Percentiles rank a stretch among this genome's conserved stretches.
Evolutionary conservation across 2,329 filamentous ascomycete species (phyloP).

Genomic region (Periconia sp.): DNA sequence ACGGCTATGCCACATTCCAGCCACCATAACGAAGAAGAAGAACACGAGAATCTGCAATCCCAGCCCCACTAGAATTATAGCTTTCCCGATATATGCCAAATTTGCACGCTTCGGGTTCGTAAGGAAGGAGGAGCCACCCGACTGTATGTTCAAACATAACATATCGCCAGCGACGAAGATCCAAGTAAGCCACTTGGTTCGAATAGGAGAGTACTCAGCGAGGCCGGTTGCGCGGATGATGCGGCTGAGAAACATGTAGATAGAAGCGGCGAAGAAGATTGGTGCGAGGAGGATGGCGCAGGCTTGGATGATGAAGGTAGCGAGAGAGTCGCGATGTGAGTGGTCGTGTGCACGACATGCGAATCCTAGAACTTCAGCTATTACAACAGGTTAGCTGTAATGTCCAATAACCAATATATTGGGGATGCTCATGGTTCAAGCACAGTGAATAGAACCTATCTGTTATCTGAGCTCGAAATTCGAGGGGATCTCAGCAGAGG

Average conservation of each 20-base stretch:
- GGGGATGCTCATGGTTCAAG: too few species aligned
- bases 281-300: constrained; percentile 48
- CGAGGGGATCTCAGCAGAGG: too few species aligned
- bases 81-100: constrained; percentile 41
- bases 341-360: constrained; percentile 24
- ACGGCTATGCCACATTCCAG: constrained; percentile 17
- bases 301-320: constrained; percentile 45
- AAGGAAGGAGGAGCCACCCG: constrained; percentile 45
- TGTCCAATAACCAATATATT: too few species aligned
- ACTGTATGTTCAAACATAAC: constrained; percentile 57
- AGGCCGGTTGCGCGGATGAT: constrained; percentile 44
- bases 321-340: constrained; percentile 19
- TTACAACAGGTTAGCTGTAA: constrained; percentile 5
- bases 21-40: constrained; percentile 50
- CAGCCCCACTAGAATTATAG: constrained; percentile 54
- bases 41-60: constrained; percentile 56
- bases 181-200: constrained; percentile 53
- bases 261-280: constrained; percentile 49
- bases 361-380: constrained; percentile 47
- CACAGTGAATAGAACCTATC: too few species aligned
- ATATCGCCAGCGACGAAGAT: constrained; percentile 61
- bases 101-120: constrained; percentile 14
- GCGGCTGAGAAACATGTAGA: constrained; percentile 51
- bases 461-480: too few species aligned
- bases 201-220: constrained; percentile 47